A percentile compares a stretch with the other conserved stretches of the same genome.
These are phyloP conservation scores for Mortierella sp. DNA, from an alignment of 371 early-diverging fungal genomes.

Conservation along the genomic window DNA sequence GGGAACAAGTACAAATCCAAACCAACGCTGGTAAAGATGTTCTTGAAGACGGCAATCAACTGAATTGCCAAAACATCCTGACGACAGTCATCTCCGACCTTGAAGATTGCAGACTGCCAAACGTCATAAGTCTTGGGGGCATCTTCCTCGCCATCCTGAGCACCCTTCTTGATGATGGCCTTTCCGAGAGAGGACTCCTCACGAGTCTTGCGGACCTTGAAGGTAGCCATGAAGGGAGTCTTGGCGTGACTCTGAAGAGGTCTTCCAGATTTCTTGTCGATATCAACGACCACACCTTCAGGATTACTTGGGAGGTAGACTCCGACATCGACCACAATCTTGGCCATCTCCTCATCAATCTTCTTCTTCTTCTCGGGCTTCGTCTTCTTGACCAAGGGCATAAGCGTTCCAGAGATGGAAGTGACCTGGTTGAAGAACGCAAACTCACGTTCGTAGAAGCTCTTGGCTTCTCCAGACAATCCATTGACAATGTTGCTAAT, in stretches of 20 bases:
- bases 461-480: slow-evolving; percentile 88
- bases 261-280: slow-evolving; percentile 95
- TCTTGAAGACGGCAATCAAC: slow-evolving; percentile 97
- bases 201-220: slow-evolving; percentile 82
- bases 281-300: slow-evolving; percentile 94
- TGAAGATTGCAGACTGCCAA: slow-evolving; percentile 96
- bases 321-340: slow-evolving; percentile 95
- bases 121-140: slow-evolving; percentile 59
- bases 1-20: slow-evolving; percentile 98
- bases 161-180: slow-evolving; percentile 60
- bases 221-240: slow-evolving; percentile 99
- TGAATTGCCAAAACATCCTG: slow-evolving; percentile 99
- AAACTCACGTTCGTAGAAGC: slow-evolving; percentile 96
- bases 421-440: slow-evolving; percentile 96
- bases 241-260: slow-evolving; percentile 99
- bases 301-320: slow-evolving; percentile 99
- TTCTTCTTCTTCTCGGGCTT: slow-evolving; percentile 96
- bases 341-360: slow-evolving; percentile 97
- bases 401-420: slow-evolving; percentile 96
- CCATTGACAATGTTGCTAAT: slow-evolving; percentile 80
- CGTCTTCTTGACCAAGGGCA: slow-evolving; percentile 93
- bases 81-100: slow-evolving; percentile 99
- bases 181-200: slow-evolving; percentile 65
- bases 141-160: slow-evolving; percentile 51
- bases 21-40: slow-evolving; percentile 92